These are phyloP conservation scores for Diutina sp. DNA, from an alignment of 1,139 yeast species.

Conservation along the genomic window DNA sequence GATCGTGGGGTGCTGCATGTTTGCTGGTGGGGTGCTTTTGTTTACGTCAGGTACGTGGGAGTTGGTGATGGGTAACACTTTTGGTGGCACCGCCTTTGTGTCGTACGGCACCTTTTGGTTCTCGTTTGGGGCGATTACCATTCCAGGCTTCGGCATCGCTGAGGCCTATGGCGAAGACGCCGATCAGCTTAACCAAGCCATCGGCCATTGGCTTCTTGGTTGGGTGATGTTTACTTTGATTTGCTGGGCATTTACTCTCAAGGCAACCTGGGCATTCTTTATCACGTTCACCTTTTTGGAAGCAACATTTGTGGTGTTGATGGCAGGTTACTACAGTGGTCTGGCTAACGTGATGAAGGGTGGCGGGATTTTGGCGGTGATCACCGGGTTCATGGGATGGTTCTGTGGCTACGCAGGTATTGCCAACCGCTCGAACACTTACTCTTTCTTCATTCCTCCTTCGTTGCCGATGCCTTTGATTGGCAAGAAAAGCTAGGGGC, in stretches of 20 bases:
- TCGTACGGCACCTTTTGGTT: constrained; percentile 27
- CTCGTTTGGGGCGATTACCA: constrained; percentile 20
- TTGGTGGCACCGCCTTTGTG: constrained; percentile 24
- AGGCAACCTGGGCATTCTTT: constrained; percentile 30
- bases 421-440: constrained; percentile 17
- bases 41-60: neutral
- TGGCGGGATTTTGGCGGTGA: constrained; percentile 32
- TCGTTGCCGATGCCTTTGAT: constrained; percentile 4
- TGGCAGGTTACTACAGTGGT: constrained; percentile 26
- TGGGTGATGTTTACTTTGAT: constrained; percentile 34
- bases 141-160: constrained; percentile 20
- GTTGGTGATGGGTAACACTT: constrained; percentile 14
- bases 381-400: constrained; percentile 29
- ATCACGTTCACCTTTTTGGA: constrained; percentile 22
- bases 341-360: constrained; percentile 20
- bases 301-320: constrained; percentile 27
- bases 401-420: constrained; percentile 26
- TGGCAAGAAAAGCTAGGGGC: neutral
- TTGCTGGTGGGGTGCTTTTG: neutral
- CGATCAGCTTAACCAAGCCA: constrained; percentile 15
- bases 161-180: constrained; percentile 15
- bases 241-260: constrained; percentile 24
- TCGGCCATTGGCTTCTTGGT: constrained; percentile 29
- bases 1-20: neutral
- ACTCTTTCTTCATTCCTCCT: constrained; percentile 11